Evolutionary conservation across 2,329 filamentous ascomycete species (phyloP), one percentile per base, ranked within the genome.

Genomic region (Aureobasidium lini): DNA sequence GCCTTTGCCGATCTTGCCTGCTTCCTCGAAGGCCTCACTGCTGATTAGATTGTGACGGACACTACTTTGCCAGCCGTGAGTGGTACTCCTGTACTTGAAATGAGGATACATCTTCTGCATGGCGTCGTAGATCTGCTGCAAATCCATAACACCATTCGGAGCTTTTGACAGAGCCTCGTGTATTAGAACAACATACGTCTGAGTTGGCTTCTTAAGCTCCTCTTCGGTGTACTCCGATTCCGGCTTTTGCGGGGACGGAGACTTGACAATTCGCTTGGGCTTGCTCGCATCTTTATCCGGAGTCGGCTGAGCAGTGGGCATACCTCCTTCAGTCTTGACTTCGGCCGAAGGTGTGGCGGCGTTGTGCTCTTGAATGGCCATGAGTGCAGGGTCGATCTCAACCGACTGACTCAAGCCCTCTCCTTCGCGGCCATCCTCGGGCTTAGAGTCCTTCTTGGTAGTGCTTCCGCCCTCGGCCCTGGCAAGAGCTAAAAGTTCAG

Each of bases 151-250:
- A 6, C 77, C 77, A 18, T 74, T 79, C 31, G 75, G 74, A 39
- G 82, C 79, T 39, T 82, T 79, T 1, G 81, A 79, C 32, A 87
- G 77, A 13, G 81, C 80, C 67, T 86, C 83, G 64, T 85, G 83
- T 57, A 86, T 84, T 43, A 86, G 77, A 29, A 84, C 79, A 8
- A 84, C 82, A 66, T 86, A 87, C 36, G 84, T 85, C 62, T 81
- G 79, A 4, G 77, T 78, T 2, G 84, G 84, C 71, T 89, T 88
- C 60, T 84, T 83, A 53, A 91, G 77, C 72, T 91, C 86, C 67
- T 91, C 88, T 37, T 86, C 84, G 1, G 87, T 89, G 69, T 87
- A 79, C 66, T 87, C 86, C 54, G 81, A 81, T 43, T 81, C 77
- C 11, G 82, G 79, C 71, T 84, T 84, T 64, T 84, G 80, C 1